Evolutionary conservation across 2,329 filamentous ascomycete species (phyloP).

Genomic region (Xylariomycetidae sp.): DNA sequence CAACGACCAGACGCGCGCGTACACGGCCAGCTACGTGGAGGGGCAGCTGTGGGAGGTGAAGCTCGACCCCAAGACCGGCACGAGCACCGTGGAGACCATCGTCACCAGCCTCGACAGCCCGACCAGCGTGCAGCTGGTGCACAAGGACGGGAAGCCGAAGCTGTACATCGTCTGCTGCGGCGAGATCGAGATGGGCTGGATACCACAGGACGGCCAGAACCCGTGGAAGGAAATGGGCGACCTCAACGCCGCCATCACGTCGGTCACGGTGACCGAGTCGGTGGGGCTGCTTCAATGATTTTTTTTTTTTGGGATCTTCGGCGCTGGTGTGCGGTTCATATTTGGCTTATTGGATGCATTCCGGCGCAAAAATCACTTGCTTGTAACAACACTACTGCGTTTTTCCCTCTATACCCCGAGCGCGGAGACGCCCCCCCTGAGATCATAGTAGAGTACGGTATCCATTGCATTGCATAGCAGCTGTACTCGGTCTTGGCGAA

Average conservation of each 20-base stretch:
- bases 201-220: conserved; percentile 16
- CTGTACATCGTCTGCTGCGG: conserved; percentile 25
- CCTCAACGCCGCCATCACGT: conserved; percentile 20
- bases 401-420: no score
- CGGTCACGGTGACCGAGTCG: conserved; percentile 8
- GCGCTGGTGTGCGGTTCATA: no score
- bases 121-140: conserved; percentile 19
- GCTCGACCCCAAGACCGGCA: conserved; percentile 16
- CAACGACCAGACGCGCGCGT: conserved; percentile 16
- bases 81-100: conserved; percentile 12
- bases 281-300: no score
- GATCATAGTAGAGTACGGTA: no score
- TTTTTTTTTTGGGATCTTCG: no score
- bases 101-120: conserved; percentile 23
- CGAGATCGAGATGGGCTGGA: conserved; percentile 26
- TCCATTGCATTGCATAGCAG: no score
- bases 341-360: no score
- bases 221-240: conserved; percentile 21
- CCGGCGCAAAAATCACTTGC: no score
- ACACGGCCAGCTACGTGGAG: conserved; percentile 22
- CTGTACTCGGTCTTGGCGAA: no score
- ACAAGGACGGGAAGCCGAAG: conserved; percentile 14
- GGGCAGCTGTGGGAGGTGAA: conserved; percentile 20
- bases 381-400: no score
- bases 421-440: no score